Percentiles rank a stretch among this genome's conserved stretches.
These are phyloP conservation scores for Helotiales sp. DNA, from an alignment of 2,329 filamentous ascomycete species.

Conservation along the genomic window DNA sequence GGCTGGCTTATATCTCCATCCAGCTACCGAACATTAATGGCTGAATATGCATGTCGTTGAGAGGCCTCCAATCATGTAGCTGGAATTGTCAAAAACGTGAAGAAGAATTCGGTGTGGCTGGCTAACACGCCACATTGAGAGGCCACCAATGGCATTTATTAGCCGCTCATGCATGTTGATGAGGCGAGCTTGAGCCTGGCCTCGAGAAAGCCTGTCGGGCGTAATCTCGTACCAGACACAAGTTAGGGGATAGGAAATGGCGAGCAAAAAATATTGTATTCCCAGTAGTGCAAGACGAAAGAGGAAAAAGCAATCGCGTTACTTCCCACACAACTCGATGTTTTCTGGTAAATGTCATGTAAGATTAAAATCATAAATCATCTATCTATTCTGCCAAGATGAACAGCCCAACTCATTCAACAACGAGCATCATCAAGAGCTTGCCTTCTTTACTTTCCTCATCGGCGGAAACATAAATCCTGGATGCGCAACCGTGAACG, in stretches of 20 bases:
- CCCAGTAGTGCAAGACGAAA: too few species aligned
- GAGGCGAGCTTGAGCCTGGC: background rate
- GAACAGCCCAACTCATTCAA: too few species aligned
- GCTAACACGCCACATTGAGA: background rate
- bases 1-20: constrained; percentile 6
- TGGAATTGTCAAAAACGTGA: too few species aligned
- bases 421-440: too few species aligned
- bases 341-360: too few species aligned
- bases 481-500: constrained; percentile 13
- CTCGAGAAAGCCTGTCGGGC: background rate
- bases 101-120: background rate
- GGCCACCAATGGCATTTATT: background rate
- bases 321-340: too few species aligned
- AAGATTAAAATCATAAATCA: too few species aligned
- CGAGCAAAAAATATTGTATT: too few species aligned
- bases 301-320: too few species aligned
- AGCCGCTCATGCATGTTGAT: background rate
- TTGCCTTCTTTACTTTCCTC: constrained; percentile 6
- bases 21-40: background rate
- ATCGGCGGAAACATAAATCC: constrained; percentile 14
- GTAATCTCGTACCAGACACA: background rate
- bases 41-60: background rate
- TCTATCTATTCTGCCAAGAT: too few species aligned
- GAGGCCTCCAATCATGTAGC: constrained; percentile 2
- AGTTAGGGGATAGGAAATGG: too few species aligned